Percentiles rank a stretch among this genome's conserved stretches.
Evolutionary conservation across 768 basidiomycete species (phyloP).

Genomic region (Auricularia cornea): DNA sequence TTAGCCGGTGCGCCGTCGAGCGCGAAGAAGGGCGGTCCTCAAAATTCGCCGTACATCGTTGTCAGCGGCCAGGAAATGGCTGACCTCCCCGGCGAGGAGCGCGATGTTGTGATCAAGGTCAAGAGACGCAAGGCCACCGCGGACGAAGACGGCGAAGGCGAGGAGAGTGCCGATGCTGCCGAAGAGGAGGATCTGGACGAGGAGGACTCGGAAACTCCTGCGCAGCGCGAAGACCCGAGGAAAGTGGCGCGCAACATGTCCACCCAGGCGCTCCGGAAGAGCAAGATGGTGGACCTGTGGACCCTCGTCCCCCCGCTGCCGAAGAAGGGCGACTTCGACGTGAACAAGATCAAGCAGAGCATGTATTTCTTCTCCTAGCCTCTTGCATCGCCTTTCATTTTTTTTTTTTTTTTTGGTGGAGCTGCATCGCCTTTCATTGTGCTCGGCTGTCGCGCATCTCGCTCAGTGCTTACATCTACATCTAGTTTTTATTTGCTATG

Average conservation of each 20-base stretch:
- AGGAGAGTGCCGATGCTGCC: slow-evolving; percentile 11
- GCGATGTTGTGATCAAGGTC: slow-evolving; percentile 8
- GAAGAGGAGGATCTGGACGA: slow-evolving; percentile 14
- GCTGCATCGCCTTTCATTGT: no score
- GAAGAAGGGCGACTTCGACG: slow-evolving; percentile 76
- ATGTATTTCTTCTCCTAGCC: slow-evolving; percentile 86
- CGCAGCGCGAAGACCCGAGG: slow-evolving; percentile 15
- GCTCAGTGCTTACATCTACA: not conserved
- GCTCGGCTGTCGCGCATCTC: not conserved
- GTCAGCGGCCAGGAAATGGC: slow-evolving; percentile 7
- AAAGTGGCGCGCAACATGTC: not conserved
- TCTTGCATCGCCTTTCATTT: not conserved
- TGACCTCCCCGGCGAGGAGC: slow-evolving; percentile 7
- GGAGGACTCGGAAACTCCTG: slow-evolving; percentile 11
- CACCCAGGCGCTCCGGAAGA: not conserved
- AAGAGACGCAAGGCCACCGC: no score
- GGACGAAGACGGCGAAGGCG: slow-evolving; percentile 1
- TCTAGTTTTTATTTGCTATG: not conserved
- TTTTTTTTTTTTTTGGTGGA: not conserved
- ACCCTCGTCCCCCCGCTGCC: slow-evolving; percentile 79
- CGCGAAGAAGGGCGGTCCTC: slow-evolving; percentile 23
- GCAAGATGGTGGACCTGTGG: slow-evolving; percentile 56
- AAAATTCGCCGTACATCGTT: slow-evolving; percentile 21
- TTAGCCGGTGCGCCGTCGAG: slow-evolving; percentile 33
- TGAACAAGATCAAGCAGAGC: slow-evolving; percentile 70